phyloP scores from a whole-genome alignment of 2,329 filamentous ascomycete genomes.

The Trichoderma koningiopsis region DNA sequence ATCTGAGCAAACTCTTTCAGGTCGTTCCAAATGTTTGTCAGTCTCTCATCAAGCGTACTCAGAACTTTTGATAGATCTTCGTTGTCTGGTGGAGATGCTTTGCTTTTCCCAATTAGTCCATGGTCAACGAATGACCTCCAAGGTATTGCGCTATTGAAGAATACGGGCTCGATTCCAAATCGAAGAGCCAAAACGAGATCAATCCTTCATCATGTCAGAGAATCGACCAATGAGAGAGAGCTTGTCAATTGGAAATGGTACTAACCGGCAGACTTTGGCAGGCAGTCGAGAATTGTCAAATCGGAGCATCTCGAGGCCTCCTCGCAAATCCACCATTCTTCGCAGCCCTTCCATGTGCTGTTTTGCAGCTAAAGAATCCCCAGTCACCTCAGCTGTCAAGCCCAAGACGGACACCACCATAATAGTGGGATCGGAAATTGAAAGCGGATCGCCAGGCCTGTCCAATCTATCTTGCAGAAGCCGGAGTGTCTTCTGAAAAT shows the following conservation, averaged over 20 bases:
- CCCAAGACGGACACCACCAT: background rate
- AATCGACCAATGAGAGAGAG: background rate
- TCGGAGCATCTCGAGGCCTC: slow-evolving; percentile 27
- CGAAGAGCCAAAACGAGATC: background rate
- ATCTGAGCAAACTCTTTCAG: slow-evolving; percentile 27
- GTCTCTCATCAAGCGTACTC: background rate
- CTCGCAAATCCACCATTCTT: slow-evolving; percentile 30
- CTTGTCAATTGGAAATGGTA: background rate
- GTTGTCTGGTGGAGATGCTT: background rate
- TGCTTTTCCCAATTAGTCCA: background rate
- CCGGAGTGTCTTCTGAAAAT: background rate
- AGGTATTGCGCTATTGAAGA: background rate
- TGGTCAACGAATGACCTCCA: background rate
- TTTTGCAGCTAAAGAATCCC: background rate
- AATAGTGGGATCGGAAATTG: background rate
- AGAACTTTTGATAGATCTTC: background rate
- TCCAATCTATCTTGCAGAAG: background rate
- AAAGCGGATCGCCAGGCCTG: background rate
- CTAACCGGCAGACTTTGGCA: slow-evolving; percentile 31
- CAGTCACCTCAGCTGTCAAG: background rate
- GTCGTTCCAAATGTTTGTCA: slow-evolving; percentile 28
- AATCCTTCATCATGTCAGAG: background rate
- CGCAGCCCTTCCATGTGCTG: slow-evolving; percentile 29
- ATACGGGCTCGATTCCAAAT: background rate
- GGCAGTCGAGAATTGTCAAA: slow-evolving; percentile 30